Evolutionary conservation across 2,329 filamentous ascomycete species (phyloP), one percentile per base, ranked within the genome.

Genomic region (Hypoxylon sp.): DNA sequence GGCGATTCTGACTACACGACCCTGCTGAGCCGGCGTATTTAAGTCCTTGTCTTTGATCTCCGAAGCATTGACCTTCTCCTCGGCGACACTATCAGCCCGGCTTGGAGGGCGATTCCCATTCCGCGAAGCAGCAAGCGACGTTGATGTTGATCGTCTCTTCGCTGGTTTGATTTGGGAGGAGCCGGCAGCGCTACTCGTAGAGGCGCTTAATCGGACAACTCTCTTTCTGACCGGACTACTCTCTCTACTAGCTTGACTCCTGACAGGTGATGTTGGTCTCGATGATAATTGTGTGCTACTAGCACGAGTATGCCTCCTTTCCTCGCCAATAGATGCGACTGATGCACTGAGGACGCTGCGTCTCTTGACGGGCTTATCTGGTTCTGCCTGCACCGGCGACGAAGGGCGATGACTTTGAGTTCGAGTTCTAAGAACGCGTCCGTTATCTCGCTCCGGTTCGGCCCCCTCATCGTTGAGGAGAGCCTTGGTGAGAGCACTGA

Each of bases 401-500:
- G 82, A 76, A 1, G 81, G 76, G 11, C 80, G 78, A 27, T 79
- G 80, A 71, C 77, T 65, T 83, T 83, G 63, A 82, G 82, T 68
- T 83, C 84, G 70, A 73, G 81, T 76, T 82, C 83, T 31, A 86
- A 44, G 39, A 44, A 87, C 24, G 53, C 76, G 75, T 42, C 70
- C 68, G 61, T 73, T 68, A 77, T 75, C 79, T 42, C 83, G 81
- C 60, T 85, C 83, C 53, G 74, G 79, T 69, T 84, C 83, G 7
- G 88, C 85, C 2, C 85, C 83, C 47, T 87, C 87, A 66, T 91
- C 88, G 63, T 89, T 88, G 24, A 98, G 85, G 15, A 98, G 85
- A 19, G 93, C 94, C 77, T 96, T 95, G 53, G 95, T 97, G 72
- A 96, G 88, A 75, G 94, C 94, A 78, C 94, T 98, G 78, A 98